These are phyloP conservation scores for Penicillium bovifimosum DNA, from an alignment of 495 filamentous ascomycete species.

Conservation along the genomic window DNA sequence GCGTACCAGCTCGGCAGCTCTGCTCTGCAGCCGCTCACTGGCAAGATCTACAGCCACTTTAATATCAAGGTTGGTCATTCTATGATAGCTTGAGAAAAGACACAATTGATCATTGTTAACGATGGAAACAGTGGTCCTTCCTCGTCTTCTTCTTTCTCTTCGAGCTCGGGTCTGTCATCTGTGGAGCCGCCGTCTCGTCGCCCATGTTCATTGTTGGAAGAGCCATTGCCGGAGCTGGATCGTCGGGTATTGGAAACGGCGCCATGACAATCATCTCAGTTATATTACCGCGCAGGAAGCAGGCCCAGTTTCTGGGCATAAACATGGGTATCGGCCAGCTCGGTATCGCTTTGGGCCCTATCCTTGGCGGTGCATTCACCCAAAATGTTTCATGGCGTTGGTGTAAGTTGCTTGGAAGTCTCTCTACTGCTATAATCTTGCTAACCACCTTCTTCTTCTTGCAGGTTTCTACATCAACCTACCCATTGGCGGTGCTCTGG, in stretches of 20 bases:
- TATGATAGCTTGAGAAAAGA: too few species aligned
- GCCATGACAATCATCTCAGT: constrained; percentile 36
- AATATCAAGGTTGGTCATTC: constrained; percentile 41
- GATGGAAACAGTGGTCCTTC: too few species aligned
- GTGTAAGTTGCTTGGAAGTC: constrained; percentile 27
- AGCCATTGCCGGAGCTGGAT: constrained; percentile 25
- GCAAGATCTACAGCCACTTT: constrained; percentile 51
- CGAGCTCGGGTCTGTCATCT: constrained; percentile 58
- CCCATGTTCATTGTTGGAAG: constrained; percentile 32
- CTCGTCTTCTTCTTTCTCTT: constrained; percentile 61
- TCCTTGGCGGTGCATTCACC: constrained; percentile 38
- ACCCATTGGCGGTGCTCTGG: constrained; percentile 40
- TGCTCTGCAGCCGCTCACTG: constrained; percentile 48
- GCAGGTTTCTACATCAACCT: constrained; percentile 49
- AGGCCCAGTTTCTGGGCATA: too few species aligned
- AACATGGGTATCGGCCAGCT: constrained; percentile 10
- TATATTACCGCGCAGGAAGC: too few species aligned
- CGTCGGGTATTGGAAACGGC: constrained; percentile 17
- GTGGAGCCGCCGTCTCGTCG: constrained; percentile 24
- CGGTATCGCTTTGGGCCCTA: background rate
- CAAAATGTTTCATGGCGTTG: constrained; percentile 43
- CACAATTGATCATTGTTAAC: too few species aligned
- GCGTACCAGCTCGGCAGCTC: constrained; percentile 52
- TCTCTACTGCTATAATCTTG: background rate
- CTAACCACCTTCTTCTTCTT: background rate